phyloP scores from a whole-genome alignment of 2,329 filamentous ascomycete genomes.

The Trichoderma sp. region DNA sequence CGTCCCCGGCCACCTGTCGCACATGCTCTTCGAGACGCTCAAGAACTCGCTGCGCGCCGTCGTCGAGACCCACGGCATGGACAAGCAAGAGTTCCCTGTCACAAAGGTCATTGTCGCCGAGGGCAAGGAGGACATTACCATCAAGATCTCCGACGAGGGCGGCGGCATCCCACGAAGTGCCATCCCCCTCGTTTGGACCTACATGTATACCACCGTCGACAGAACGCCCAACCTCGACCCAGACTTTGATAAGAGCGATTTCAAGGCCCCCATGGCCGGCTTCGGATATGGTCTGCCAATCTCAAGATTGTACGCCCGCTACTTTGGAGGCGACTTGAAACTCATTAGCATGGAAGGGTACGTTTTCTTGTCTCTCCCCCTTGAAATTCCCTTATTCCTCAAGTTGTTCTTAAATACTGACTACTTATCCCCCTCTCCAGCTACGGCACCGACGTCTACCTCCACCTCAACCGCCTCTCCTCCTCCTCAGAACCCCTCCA shows the following conservation, averaged over 20 bases:
- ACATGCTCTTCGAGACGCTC: slow-evolving; percentile 99
- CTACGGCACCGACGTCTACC: slow-evolving; percentile 97
- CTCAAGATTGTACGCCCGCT: slow-evolving; percentile 88
- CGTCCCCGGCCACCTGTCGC: slow-evolving; percentile 95
- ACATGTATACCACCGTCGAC: slow-evolving; percentile 99
- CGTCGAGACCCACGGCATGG: slow-evolving; percentile 90
- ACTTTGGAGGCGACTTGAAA: slow-evolving; percentile 97
- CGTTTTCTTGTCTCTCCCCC: slow-evolving; percentile 38
- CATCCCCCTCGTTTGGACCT: slow-evolving; percentile 99
- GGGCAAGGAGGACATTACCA: slow-evolving; percentile 97
- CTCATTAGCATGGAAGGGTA: slow-evolving; percentile 99
- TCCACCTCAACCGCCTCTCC: slow-evolving; percentile 93
- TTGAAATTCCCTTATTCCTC: neutral
- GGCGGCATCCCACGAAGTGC: slow-evolving; percentile 91
- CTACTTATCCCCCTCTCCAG: slow-evolving; percentile 35
- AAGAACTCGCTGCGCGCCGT: slow-evolving; percentile 98
- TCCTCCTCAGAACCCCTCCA: slow-evolving; percentile 95
- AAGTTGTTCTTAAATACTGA: no score
- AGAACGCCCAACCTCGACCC: slow-evolving; percentile 92
- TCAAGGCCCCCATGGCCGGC: slow-evolving; percentile 98
- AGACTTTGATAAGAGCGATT: slow-evolving; percentile 98
- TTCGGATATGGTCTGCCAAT: slow-evolving; percentile 98
- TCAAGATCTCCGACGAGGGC: slow-evolving; percentile 96
- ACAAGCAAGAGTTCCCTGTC: slow-evolving; percentile 93
- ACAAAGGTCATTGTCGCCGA: slow-evolving; percentile 98